phyloP scores from a whole-genome alignment of 1,284 basidiomycete species.

The Laetiporus sulphureus region DNA sequence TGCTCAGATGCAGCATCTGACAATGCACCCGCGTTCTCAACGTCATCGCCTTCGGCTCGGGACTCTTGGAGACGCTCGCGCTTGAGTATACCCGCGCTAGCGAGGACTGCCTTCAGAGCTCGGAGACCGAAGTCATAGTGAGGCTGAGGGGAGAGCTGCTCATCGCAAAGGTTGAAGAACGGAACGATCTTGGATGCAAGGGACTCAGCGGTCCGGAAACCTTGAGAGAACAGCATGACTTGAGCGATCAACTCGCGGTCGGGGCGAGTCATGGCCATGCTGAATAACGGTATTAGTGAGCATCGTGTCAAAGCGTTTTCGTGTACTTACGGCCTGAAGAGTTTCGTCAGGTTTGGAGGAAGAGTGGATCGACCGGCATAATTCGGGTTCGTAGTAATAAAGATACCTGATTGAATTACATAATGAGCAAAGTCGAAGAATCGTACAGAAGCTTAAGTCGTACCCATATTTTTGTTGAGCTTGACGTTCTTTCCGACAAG shows the following conservation, averaged over 20 bases:
- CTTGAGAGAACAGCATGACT: conserved; percentile 99
- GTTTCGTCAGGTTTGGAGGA: conserved; percentile 93
- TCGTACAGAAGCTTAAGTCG: too few relatives aligned
- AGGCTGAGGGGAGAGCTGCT: conserved; percentile 94
- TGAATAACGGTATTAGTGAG: conserved; percentile 27
- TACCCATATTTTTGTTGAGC: conserved; percentile 91
- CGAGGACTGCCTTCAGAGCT: conserved; percentile 93
- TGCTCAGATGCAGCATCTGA: conserved; percentile 81
- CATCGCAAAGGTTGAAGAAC: conserved; percentile 97
- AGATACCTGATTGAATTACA: conserved; percentile 85
- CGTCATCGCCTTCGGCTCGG: conserved; percentile 34
- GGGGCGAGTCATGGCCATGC: conserved; percentile 98
- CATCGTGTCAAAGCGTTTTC: not conserved
- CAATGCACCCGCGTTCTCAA: conserved; percentile 44
- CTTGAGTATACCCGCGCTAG: conserved; percentile 96
- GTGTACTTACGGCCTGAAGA: conserved; percentile 81
- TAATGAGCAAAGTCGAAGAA: too few relatives aligned
- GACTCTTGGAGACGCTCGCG: conserved; percentile 73
- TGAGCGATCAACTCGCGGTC: conserved; percentile 98
- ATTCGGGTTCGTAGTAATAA: conserved; percentile 97
- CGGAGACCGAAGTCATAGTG: conserved; percentile 99
- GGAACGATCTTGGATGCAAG: conserved; percentile 97
- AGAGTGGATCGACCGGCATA: conserved; percentile 97
- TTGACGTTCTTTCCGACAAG: conserved; percentile 93
- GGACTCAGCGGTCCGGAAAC: conserved; percentile 94